Conservation (phyloP, 495 filamentous ascomycete species). For the Hamigera avellanea region DNA sequence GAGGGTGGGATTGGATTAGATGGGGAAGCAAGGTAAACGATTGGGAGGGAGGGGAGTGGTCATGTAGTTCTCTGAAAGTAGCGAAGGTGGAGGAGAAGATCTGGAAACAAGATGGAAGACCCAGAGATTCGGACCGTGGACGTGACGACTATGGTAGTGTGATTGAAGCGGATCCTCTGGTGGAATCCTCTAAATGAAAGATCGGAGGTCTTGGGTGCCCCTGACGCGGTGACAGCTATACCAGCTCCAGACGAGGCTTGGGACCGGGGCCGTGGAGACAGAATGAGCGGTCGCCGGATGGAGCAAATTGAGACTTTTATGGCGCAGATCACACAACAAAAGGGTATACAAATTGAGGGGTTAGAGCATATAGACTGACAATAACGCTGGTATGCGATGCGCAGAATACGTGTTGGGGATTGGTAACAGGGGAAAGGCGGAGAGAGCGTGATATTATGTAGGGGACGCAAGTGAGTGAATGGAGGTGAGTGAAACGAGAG, state of each 20-base stretch:
- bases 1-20: conserved; percentile 2
- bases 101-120: conserved; percentile 25
- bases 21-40: conserved; percentile 4
- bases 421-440: background rate
- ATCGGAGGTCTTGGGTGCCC: conserved; percentile 16
- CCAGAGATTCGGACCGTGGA: conserved; percentile 28
- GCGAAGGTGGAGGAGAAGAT: conserved; percentile 18
- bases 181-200: conserved; percentile 21
- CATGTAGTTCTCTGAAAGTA: conserved; percentile 16
- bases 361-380: background rate
- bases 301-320: background rate
- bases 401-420: background rate
- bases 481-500: background rate
- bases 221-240: background rate
- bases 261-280: conserved; percentile 31
- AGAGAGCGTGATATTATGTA: background rate
- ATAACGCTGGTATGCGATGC: background rate
- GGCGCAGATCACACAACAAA: conserved; percentile 1
- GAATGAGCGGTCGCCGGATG: conserved; percentile 8
- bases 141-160: conserved; percentile 25
- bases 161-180: conserved; percentile 30
- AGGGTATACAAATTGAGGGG: background rate
- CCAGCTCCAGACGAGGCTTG: conserved; percentile 1
- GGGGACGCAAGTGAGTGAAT: background rate
- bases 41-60: conserved; percentile 15